A percentile compares a stretch with the other conserved stretches of the same genome.
These are phyloP conservation scores for Lactarius deliciosus DNA, from an alignment of 768 basidiomycete genomes.

Conservation along the genomic window DNA sequence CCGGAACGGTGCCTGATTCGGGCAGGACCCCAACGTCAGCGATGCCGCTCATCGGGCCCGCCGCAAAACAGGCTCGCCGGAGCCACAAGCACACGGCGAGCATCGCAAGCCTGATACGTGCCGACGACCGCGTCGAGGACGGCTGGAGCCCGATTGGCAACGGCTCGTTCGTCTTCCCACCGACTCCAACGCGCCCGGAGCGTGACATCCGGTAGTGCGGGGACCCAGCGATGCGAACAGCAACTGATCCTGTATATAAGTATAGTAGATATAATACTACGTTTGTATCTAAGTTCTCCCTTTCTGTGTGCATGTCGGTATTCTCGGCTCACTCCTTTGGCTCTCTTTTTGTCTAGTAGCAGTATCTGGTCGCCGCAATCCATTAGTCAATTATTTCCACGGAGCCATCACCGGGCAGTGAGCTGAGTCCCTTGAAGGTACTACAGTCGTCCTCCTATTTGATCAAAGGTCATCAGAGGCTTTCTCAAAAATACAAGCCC, in stretches of 20 bases:
- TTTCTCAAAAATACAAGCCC: neutral
- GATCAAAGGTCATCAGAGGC: neutral
- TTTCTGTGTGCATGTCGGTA: neutral
- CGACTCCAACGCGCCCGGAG: constrained; percentile 35
- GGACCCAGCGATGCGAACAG: neutral
- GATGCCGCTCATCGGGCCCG: constrained; percentile 36
- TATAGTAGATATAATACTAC: constrained; percentile 22
- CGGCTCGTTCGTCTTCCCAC: constrained; percentile 53
- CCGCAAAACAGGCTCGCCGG: constrained; percentile 36
- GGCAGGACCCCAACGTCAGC: constrained; percentile 35
- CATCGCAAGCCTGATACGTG: constrained; percentile 77
- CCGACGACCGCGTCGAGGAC: constrained; percentile 76
- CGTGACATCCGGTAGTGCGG: constrained; percentile 5
- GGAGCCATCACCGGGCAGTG: no score
- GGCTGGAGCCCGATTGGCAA: constrained; percentile 74
- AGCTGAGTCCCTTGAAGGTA: no score
- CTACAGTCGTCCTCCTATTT: neutral
- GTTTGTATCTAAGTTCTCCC: constrained; percentile 12
- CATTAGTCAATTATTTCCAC: neutral
- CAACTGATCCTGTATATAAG: constrained; percentile 13
- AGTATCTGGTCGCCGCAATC: constrained; percentile 9
- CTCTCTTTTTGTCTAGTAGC: constrained; percentile 3
- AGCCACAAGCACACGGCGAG: constrained; percentile 79
- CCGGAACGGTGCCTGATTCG: constrained; percentile 29
- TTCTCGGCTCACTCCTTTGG: neutral